Conservation (phyloP, 345 rosid species). For the rapeseed (Brassica napus) region DNA sequence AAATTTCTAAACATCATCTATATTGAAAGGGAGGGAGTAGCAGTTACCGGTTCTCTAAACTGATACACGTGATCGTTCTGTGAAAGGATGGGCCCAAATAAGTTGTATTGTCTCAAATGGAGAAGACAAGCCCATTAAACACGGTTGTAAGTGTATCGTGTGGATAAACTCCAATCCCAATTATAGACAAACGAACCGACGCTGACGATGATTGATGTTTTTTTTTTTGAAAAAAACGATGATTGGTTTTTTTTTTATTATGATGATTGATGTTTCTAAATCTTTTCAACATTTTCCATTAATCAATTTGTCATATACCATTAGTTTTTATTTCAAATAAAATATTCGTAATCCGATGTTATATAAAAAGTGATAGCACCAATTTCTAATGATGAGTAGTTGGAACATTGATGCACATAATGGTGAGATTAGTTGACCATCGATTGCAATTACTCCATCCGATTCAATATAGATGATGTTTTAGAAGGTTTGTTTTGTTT, state of each 20-base stretch:
- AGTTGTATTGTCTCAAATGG: slow-evolving; percentile 31
- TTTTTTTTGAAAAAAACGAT: too few species aligned
- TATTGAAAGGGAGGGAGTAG: too few species aligned
- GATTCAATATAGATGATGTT: too few species aligned
- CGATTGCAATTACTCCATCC: slow-evolving; percentile 15
- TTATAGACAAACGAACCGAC: neutral
- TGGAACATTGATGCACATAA: neutral
- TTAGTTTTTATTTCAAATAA: neutral
- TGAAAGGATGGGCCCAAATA: slow-evolving; percentile 14
- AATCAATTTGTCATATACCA: neutral
- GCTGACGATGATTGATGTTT: slow-evolving; percentile 2
- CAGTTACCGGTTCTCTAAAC: too few species aligned
- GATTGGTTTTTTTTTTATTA: too few species aligned
- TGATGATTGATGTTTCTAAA: neutral
- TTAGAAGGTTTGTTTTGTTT: too few species aligned
- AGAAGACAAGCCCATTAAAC: slow-evolving; percentile 31
- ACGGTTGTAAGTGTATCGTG: neutral
- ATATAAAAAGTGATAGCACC: slow-evolving; percentile 5
- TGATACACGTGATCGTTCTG: neutral
- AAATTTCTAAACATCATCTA: too few species aligned
- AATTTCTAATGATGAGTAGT: neutral
- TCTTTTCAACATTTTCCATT: neutral
- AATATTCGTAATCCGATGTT: slow-evolving; percentile 1
- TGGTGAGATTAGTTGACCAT: slow-evolving; percentile 22
- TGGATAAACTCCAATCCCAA: neutral